Evolutionary conservation across 1,284 basidiomycete species (phyloP), one percentile per base, ranked within the genome.

Genomic region (Pulchroboletus neoregius): DNA sequence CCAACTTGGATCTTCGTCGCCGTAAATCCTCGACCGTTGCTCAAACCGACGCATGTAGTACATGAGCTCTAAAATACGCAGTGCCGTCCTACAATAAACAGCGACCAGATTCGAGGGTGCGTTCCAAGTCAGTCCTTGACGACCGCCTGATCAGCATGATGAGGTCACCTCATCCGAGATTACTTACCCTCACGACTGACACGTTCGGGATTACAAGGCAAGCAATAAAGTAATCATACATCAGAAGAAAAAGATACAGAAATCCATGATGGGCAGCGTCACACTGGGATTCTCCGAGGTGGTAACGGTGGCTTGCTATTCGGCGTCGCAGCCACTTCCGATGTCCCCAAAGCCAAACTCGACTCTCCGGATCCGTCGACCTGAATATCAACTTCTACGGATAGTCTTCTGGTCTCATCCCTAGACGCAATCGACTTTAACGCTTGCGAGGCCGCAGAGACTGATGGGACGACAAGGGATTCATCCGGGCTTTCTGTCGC

Each of bases 391-490:
- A 39, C 43, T 24, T 58, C 57, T 7, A 54, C 43, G 49, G 66
- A 66, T 42, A 49, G 36, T 11, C 69, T 62, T 40, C 53, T 51
- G 31, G 46, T 61, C 44, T 70, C 68, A 60, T 74, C 79, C 53
- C 72, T 76, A 30, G 69, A 69, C 22, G 63, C 79, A 45, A 84
- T 81, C 33, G 69, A 71, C 62, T 80, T 76, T 18, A 83, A 67
- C 10, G 71, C 72, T 18, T 77, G 73, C 22, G 77, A 76, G 6
- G 80, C 78, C 7, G 72, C 63, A 3, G 76, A 68, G 13, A 40
- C 49, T 9, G 61, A 45, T 10, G 55, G 32, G 10, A 22, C 35
- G 18, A 50, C 55, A n/a, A 57, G 39, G 3, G 56, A 51, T 4
- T 63, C 58, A 5, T 62, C 51, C 13, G 60, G 36, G 10, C 59